Evolutionary conservation across 2,329 filamentous ascomycete genomes (phyloP), one percentile per base, ranked within the genome.

Genomic region (Scedosporium dehoogii): DNA sequence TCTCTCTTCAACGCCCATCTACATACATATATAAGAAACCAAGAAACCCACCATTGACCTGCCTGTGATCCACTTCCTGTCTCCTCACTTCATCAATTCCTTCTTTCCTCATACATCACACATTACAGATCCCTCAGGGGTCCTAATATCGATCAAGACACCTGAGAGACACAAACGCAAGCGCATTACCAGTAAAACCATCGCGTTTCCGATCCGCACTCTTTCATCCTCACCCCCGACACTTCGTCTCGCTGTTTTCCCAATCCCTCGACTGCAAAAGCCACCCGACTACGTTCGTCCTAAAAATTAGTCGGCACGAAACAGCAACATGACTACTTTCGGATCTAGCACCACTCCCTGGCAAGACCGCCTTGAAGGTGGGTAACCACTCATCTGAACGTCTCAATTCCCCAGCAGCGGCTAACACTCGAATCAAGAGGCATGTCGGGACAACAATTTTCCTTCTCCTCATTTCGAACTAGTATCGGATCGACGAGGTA

Each of bases 401-500:
- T 14, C 21, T 12, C 59, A 29, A 27, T 10, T 12, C 14, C 6
- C 7, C 12, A 27, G 29, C 10, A 33, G 23, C n/a, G 27, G 60
- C 56, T 64, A 58, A 58, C 62, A 27, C 14, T 61, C 66, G 61
- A 64, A 64, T 62, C 25, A 67, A 89, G 86, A 82, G 63, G 78
- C 81, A 66, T 89, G 86, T 72, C 79, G 77, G 63, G 76, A 78
- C 64, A 76, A 76, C 62, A 79, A 84, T 64, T 70, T 84, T 48
- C 73, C 75, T 53, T 73, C 77, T 58, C 87, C 87, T 6, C 75
- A 83, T 61, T 92, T 87, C 72, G 85, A 87, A 70, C 85, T 90
- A 68, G 82, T 90, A 60, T 91, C 89, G 68, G 89, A 91, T 73
- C 84, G 87, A 71, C 82, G 88, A 82, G 88, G 88, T 89, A 80